These are phyloP conservation scores for Aspergillus biplanus DNA, from an alignment of 495 filamentous ascomycete species.

Conservation along the genomic window DNA sequence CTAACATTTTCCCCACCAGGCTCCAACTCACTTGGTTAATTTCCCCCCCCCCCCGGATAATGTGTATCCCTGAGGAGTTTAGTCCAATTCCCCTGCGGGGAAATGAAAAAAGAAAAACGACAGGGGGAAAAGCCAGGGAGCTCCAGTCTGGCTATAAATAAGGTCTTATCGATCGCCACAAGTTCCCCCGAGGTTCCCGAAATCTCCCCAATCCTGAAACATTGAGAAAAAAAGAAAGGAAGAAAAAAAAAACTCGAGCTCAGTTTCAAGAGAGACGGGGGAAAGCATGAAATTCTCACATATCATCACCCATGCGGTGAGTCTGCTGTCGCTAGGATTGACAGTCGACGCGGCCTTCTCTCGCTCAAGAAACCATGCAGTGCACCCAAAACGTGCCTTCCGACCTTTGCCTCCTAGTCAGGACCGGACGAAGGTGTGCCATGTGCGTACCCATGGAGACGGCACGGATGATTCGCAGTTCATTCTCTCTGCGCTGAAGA, in stretches of 20 bases:
- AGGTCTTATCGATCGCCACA: too few relatives aligned
- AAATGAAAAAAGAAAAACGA: background rate
- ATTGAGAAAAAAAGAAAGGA: too few relatives aligned
- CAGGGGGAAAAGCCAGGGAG: background rate
- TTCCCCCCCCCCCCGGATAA: background rate
- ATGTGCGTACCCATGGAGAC: conserved; percentile 42
- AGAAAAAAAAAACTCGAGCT: too few relatives aligned
- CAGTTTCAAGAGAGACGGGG: too few relatives aligned
- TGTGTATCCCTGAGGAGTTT: background rate
- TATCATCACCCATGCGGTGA: conserved; percentile 31
- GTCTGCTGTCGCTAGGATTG: conserved; percentile 30
- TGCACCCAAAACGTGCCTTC: conserved; percentile 40
- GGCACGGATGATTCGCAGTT: conserved; percentile 60
- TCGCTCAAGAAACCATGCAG: conserved; percentile 32
- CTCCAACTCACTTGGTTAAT: background rate
- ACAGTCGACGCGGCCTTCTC: conserved; percentile 27
- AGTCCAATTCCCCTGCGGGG: background rate
- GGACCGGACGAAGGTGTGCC: conserved; percentile 37
- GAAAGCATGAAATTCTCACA: conserved; percentile 37
- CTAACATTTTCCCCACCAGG: background rate
- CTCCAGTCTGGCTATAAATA: too few relatives aligned
- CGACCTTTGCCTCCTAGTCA: conserved; percentile 39
- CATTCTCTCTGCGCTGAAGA: conserved; percentile 60
- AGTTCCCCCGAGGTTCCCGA: background rate
- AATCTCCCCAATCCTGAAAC: background rate